phyloP scores from a whole-genome alignment of 805 yeast species.

The Candida peoriensis region DNA sequence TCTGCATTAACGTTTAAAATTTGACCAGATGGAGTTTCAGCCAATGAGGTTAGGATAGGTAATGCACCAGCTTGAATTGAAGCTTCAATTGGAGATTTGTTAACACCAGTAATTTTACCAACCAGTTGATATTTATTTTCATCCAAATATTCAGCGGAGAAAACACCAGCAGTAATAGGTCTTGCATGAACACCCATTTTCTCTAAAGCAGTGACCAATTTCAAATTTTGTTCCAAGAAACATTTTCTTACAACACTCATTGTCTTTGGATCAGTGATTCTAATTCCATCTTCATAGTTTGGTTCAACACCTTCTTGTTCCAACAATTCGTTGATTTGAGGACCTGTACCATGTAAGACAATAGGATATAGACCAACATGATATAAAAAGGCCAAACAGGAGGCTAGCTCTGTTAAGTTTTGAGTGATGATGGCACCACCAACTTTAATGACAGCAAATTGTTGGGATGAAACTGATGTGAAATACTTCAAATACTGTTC shows the following conservation, averaged over 20 bases:
- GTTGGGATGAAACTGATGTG: conserved; percentile 94
- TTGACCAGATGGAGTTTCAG: conserved; percentile 96
- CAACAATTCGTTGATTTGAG: conserved; percentile 91
- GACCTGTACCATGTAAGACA: conserved; percentile 97
- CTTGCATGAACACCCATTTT: conserved; percentile 96
- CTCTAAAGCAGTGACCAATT: conserved; percentile 92
- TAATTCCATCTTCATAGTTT: conserved; percentile 90
- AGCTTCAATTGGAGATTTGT: conserved; percentile 87
- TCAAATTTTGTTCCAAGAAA: conserved; percentile 91
- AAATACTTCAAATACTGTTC: conserved; percentile 96
- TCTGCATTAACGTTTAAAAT: conserved; percentile 97
- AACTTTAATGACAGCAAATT: conserved; percentile 96
- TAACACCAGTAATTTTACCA: conserved; percentile 82
- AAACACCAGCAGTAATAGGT: conserved; percentile 97
- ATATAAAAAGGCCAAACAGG: conserved; percentile 91
- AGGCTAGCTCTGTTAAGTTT: conserved; percentile 87
- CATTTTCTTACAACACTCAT: conserved; percentile 96
- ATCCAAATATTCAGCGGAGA: conserved; percentile 88
- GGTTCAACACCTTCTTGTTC: conserved; percentile 96
- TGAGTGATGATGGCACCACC: conserved; percentile 99
- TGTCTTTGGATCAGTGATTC: conserved; percentile 90
- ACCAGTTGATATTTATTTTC: conserved; percentile 88
- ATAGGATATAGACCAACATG: conserved; percentile 97
- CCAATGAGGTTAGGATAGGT: conserved; percentile 93
- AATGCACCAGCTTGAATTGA: conserved; percentile 94